Conservation (phyloP, 2,329 filamentous ascomycete species). For the Clonostachys byssicola region DNA sequence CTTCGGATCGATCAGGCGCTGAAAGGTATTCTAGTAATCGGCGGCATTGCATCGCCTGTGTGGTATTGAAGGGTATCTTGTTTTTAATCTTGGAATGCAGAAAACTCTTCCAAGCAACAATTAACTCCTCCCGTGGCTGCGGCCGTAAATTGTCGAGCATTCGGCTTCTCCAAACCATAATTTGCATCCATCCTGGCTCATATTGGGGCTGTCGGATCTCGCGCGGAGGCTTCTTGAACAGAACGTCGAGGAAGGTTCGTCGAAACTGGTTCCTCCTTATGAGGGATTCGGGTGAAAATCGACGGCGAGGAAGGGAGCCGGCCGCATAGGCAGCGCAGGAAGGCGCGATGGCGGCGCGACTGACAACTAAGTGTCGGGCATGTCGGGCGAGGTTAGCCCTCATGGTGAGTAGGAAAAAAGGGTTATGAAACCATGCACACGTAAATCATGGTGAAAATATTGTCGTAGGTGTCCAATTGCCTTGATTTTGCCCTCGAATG, state of each 20-base stretch:
- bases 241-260: constrained; percentile 52
- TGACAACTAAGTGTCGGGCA: constrained; percentile 32
- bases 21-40: constrained; percentile 59
- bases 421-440: no score
- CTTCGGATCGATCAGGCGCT: constrained; percentile 23
- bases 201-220: constrained; percentile 57
- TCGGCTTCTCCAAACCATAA: constrained; percentile 65
- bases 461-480: no score
- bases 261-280: constrained; percentile 5
- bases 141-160: constrained; percentile 60
- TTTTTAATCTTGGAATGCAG: constrained; percentile 51
- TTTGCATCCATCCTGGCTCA: constrained; percentile 66
- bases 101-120: constrained; percentile 60
- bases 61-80: constrained; percentile 51
- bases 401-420: constrained; percentile 23
- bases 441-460: no score
- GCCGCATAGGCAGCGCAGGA: constrained; percentile 24
- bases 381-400: constrained; percentile 39
- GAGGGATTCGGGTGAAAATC: neutral
- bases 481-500: no score
- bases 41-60: constrained; percentile 55
- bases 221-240: constrained; percentile 57
- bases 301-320: no score
- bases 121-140: constrained; percentile 59
- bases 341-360: constrained; percentile 22